Evolutionary conservation across 2,329 filamentous ascomycete species (phyloP).

Genomic region (Periconia macrospinosa): DNA sequence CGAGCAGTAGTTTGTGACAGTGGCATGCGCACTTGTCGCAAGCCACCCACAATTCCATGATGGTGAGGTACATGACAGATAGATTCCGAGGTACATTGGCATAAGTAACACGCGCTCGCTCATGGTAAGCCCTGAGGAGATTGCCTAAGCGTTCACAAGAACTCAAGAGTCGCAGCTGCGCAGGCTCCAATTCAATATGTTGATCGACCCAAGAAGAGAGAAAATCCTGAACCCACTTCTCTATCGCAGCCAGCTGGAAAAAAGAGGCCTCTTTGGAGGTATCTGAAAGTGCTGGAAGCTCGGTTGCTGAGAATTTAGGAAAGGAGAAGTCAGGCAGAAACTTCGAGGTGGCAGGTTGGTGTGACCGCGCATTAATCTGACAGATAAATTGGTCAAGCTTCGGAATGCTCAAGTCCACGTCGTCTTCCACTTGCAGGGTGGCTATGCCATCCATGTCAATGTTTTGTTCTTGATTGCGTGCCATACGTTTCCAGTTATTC

Average conservation of each 20-base stretch:
- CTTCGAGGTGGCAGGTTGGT: not conserved
- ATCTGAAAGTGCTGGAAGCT: slow-evolving; percentile 10
- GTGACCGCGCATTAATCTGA: slow-evolving; percentile 6
- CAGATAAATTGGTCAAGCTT: slow-evolving; percentile 20
- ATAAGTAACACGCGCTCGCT: slow-evolving; percentile 35
- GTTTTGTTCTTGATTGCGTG: not conserved
- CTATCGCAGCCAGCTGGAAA: slow-evolving; percentile 45
- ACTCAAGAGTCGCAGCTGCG: too few relatives aligned
- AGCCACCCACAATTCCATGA: slow-evolving; percentile 62
- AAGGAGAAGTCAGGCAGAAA: slow-evolving; percentile 16
- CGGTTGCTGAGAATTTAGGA: slow-evolving; percentile 6
- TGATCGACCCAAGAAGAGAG: slow-evolving; percentile 44
- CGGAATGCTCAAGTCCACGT: slow-evolving; percentile 19
- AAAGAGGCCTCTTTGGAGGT: slow-evolving; percentile 13
- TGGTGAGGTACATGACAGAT: slow-evolving; percentile 60
- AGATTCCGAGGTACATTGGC: slow-evolving; percentile 46
- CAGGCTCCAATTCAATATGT: slow-evolving; percentile 15
- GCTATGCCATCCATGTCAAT: slow-evolving; percentile 6
- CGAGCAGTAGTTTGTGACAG: slow-evolving; percentile 44
- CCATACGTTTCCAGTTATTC: slow-evolving; percentile 11
- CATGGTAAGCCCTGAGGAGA: slow-evolving; percentile 15
- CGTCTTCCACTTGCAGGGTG: slow-evolving; percentile 12
- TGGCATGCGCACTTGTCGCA: slow-evolving; percentile 53
- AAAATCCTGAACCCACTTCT: slow-evolving; percentile 51
- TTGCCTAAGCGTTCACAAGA: slow-evolving; percentile 22